Conservation (phyloP, 2,329 filamentous ascomycete species). For the Pezicula neosporulosa region DNA sequence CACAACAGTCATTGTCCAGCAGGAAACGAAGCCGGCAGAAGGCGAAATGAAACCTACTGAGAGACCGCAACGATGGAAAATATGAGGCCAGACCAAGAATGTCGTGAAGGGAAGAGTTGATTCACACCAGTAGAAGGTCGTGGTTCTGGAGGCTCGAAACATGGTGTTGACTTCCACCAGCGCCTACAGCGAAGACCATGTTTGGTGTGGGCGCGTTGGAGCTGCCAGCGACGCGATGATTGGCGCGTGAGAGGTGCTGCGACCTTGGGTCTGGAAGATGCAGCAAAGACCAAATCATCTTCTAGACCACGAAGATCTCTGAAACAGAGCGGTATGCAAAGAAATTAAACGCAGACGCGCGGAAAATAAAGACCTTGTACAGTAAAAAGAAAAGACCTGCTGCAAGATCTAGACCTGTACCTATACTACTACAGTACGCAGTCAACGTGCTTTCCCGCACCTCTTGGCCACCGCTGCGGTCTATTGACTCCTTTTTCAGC, state of each 20-base stretch:
- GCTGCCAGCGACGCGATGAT: slow-evolving; percentile 10
- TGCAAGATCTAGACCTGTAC: neutral
- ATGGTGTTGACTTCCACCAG: neutral
- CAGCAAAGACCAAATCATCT: neutral
- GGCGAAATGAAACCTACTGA: too few species aligned
- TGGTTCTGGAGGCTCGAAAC: slow-evolving; percentile 1
- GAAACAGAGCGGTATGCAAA: neutral
- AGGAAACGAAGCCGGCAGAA: too few species aligned
- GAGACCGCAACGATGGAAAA: too few species aligned
- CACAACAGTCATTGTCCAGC: too few species aligned
- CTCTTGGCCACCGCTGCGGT: too few species aligned
- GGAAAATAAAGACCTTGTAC: too few species aligned
- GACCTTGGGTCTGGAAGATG: neutral
- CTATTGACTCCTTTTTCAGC: neutral
- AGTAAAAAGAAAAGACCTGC: slow-evolving; percentile 5
- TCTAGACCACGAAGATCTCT: neutral
- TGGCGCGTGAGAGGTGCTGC: slow-evolving; percentile 4
- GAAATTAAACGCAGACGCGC: slow-evolving; percentile 10
- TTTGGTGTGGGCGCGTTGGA: slow-evolving; percentile 12
- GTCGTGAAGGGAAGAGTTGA: too few species aligned
- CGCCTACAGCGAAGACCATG: slow-evolving; percentile 3
- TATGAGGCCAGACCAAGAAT: too few species aligned
- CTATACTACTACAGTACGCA: too few species aligned
- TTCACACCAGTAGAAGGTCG: slow-evolving; percentile 8
- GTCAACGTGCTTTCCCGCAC: too few species aligned